Evolutionary conservation across 2,329 filamentous ascomycete genomes (phyloP).

Genomic region (Xenosphaeropsis pyriputrescens): DNA sequence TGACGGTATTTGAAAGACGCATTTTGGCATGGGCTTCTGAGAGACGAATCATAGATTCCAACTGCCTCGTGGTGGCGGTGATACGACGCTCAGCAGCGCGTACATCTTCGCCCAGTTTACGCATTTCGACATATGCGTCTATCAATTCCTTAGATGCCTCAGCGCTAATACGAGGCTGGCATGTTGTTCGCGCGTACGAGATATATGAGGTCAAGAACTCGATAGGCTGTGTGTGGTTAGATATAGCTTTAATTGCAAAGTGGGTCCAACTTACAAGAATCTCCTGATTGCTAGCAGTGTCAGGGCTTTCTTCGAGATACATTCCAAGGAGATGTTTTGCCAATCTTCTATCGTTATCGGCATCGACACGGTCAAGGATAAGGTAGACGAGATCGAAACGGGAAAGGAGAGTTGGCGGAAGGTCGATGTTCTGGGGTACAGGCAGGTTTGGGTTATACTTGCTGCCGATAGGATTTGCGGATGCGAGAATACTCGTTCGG

Average conservation of each 20-base stretch:
- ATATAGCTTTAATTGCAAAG: conserved; percentile 2
- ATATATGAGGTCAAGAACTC: conserved; percentile 96
- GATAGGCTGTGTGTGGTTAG: conserved; percentile 46
- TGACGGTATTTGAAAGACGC: conserved; percentile 68
- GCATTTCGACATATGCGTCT: conserved; percentile 84
- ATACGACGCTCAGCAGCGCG: conserved; percentile 88
- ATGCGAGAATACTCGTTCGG: conserved; percentile 87
- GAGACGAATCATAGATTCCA: conserved; percentile 97
- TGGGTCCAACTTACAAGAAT: conserved; percentile 50
- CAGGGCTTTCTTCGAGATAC: conserved; percentile 90
- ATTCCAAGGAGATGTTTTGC: conserved; percentile 89
- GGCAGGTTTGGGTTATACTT: conserved; percentile 94
- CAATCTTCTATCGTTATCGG: conserved; percentile 73
- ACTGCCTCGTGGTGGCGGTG: conserved; percentile 89
- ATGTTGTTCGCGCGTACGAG: conserved; percentile 78
- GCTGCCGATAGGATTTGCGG: conserved; percentile 94
- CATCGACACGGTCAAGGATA: conserved; percentile 86
- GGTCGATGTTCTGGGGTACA: conserved; percentile 94
- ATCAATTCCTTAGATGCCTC: conserved; percentile 76
- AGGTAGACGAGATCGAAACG: conserved; percentile 96
- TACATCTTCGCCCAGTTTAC: conserved; percentile 77
- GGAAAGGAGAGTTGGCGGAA: conserved; percentile 86
- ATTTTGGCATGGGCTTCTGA: conserved; percentile 96
- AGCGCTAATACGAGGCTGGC: conserved; percentile 69
- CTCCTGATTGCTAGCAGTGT: conserved; percentile 59